Base-by-base conservation (phyloP, 75 land plant species). In the Gnetum montanum region DNA sequence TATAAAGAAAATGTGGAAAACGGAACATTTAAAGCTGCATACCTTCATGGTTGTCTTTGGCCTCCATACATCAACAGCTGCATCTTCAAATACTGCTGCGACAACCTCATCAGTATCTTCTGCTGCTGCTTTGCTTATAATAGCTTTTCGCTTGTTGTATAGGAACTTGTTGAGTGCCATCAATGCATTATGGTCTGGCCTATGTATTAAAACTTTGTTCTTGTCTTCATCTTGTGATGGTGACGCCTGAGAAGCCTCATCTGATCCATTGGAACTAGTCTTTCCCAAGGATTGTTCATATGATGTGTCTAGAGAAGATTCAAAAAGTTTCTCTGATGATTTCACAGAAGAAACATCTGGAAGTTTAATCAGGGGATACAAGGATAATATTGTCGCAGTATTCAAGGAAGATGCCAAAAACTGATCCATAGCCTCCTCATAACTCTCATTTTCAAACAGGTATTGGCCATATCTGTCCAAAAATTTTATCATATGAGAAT, bases 101-200 rank as follows among this genome's bases (percentile, higher is more conserved):
- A 94, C 81, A 59, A 76, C 85, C 56, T 86, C 96, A 46, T 94
- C 88, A 33, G 98, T 83, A 24, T 79, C 88, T 61, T 94, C 96
- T 48, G 96, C 78, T 60, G 96, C 82, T 8, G 98, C 98, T 64
- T 69, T 85, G 28, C 78, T 87, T 63, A 94, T 63, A 8, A 94
- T 70, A 50, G 46, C 49, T 43, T 57, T 54, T 69, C 96, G 72
- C 59, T 78, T 94, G 62, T 75, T 78, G 61, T 75, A 80, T 66
- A 94, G 54, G 53, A 70, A 83, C 59, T 81, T 78, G 34, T 63
- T 70, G 34, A 94, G 84, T 41, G 88, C 98, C 65, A 74, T 70
- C 34, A 90, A 76, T 40, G 89, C 72, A 68, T 90, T 88, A 55
- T 78, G 76, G 43, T 61, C 77, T 77, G 76, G 72, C 67, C 70